These are phyloP conservation scores for Laguncularia racemosa DNA, from an alignment of 345 rosid genomes.

Conservation along the genomic window DNA sequence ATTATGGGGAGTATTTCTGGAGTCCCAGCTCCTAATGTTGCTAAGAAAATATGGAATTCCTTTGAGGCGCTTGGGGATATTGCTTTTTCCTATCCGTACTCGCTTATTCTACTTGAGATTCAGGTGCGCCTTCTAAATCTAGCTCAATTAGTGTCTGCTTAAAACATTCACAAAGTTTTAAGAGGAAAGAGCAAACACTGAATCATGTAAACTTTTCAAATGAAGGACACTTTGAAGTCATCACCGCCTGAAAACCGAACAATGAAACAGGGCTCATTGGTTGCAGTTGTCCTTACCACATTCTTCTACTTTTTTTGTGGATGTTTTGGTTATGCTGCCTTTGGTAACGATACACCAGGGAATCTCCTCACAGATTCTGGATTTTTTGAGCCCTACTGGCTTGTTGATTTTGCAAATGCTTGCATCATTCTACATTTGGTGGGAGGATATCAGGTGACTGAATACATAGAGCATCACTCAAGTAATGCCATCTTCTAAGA, in stretches of 20 bases:
- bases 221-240: slow-evolving; percentile 36
- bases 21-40: slow-evolving; percentile 25
- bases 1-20: slow-evolving; percentile 43
- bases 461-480: background rate
- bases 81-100: slow-evolving; percentile 56
- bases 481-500: too few relatives aligned
- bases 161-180: background rate
- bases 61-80: slow-evolving; percentile 58
- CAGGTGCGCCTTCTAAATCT: slow-evolving; percentile 27
- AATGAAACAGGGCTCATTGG: slow-evolving; percentile 27
- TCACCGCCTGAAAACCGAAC: slow-evolving; percentile 29
- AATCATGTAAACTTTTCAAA: slow-evolving; percentile 6
- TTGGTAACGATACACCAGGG: slow-evolving; percentile 28
- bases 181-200: slow-evolving; percentile 24
- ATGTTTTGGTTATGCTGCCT: slow-evolving; percentile 35
- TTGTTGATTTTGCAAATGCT: slow-evolving; percentile 39
- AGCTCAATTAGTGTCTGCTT: background rate
- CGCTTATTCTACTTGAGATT: slow-evolving; percentile 52
- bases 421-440: slow-evolving; percentile 38
- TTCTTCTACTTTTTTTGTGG: slow-evolving; percentile 36
- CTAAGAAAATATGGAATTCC: slow-evolving; percentile 33
- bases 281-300: slow-evolving; percentile 18
- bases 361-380: slow-evolving; percentile 36
- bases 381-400: slow-evolving; percentile 40
- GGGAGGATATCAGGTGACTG: slow-evolving; percentile 50